Percentiles rank a stretch among this genome's conserved stretches.
Evolutionary conservation across 1,284 basidiomycete species (phyloP).

Genomic region (Cryptococcus wingfieldii): DNA sequence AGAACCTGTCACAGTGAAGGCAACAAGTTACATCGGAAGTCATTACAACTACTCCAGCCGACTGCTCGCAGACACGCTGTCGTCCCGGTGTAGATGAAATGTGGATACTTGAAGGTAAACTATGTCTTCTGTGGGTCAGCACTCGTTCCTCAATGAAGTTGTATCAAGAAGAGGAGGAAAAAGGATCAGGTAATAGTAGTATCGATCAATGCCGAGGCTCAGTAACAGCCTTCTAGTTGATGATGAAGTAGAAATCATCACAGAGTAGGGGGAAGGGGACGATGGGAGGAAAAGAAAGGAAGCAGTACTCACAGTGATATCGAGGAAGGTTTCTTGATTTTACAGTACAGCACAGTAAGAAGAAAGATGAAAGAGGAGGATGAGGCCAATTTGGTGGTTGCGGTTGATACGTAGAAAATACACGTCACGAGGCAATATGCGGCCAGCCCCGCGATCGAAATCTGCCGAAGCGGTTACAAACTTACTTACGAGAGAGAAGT

Average conservation of each 20-base stretch:
- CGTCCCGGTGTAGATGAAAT: too few species aligned
- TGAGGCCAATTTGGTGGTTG: too few species aligned
- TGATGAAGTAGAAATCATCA: slow-evolving; percentile 4
- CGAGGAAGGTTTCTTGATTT: background rate
- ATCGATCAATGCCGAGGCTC: slow-evolving; percentile 8
- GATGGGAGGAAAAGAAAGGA: background rate
- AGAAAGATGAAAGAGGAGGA: too few species aligned
- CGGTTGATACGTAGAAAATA: too few species aligned
- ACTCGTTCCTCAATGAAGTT: background rate
- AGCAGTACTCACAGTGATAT: background rate
- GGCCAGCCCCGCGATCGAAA: too few species aligned
- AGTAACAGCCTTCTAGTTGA: slow-evolving; percentile 12
- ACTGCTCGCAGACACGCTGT: too few species aligned
- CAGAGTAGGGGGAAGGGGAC: background rate
- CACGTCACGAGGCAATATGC: too few species aligned
- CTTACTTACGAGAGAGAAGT: too few species aligned
- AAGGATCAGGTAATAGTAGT: background rate
- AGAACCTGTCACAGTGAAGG: too few species aligned
- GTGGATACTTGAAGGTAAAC: background rate
- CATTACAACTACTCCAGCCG: too few species aligned
- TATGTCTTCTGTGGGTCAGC: background rate
- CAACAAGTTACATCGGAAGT: too few species aligned
- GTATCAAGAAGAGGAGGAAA: background rate
- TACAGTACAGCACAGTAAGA: background rate
- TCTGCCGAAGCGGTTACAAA: too few species aligned